Base-by-base conservation (phyloP, 2,329 filamentous ascomycete species). In the Fusarium sp. region DNA sequence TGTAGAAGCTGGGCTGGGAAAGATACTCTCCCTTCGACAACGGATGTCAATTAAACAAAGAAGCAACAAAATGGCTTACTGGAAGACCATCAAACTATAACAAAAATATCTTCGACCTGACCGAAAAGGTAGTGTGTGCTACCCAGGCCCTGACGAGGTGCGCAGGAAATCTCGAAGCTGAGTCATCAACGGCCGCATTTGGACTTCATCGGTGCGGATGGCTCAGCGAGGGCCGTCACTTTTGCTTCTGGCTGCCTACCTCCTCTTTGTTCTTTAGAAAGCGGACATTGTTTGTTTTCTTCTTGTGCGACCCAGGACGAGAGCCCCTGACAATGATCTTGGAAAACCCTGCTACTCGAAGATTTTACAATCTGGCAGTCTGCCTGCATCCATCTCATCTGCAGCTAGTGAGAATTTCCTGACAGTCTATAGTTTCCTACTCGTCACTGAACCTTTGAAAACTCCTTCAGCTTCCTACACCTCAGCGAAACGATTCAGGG, bases 341-440 rank as follows among this genome's bases (percentile, higher is more conserved):
- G 14, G 11, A 2, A 45, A 8, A 10, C 2, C 2, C 23, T 10
- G 8, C 27, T 18, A 1, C 8, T 48, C 8, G 8, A 48, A 16
- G 2, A 27, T 6, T 7, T 8, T 16, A 6, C 6, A 45, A 23
- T 2, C 3, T 45, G 41, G 20, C 6, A 23, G 6, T 6, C 13
- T 5, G 20, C 6, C 13, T 23, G 41, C 20, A 3, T 23, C 41
- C 6, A 14, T 45, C 20, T 4, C 6, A 23, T 45, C 20, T 45
- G 1, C 2, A 23, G 6, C 6, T 45, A 2, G 6, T 8, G 41
- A 14, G 0, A 6, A 8, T 8, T 8, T 7, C 2, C 20, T 14
- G 3, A 16, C 41, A 14, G 41, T 23, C 5, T 20, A 11, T 43
- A 43, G 41, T 43, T 43, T 43, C 5, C 6, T 6, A 14, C 20